Base-by-base conservation (phyloP, 2,329 filamentous ascomycete species). In the Annulohypoxylon truncatum region DNA sequence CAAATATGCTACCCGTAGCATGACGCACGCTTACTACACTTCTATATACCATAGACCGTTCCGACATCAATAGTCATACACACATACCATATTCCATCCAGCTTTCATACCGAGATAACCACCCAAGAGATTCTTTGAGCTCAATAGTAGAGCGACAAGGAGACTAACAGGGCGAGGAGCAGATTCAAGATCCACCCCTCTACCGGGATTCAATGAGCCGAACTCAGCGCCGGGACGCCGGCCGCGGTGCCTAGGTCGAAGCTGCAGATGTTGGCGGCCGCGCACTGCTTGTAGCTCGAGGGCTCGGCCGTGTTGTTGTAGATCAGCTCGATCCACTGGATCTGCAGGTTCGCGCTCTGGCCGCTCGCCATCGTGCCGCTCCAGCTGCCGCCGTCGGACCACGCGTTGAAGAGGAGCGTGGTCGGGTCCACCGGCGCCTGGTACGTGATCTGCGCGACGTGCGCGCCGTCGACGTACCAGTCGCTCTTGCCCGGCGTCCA, bases 311-410 rank as follows among this genome's bases (percentile, higher is more conserved):
- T 83, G 20, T 72, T 74, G 68, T 86, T 86, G 70, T 84, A 90
- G 20, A 86, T 80, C 78, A 90, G 81, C 72, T 90, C 86, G 54
- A 90, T 82, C 87, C 87, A 90, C 77, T 87, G 84, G 29, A 90
- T 82, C 72, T 90, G 84, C 76, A 90, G 79, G 68, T 81, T 82
- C 0, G 87, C 87, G 48, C 79, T 78, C 10, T 78, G 80, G 8
- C 81, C 79, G 2, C 79, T 69, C 1, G 73, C 80, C 88, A 90
- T 89, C 58, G 84, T 82, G 10, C 87, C 87, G 61, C 82, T 85
- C 87, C 87, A 90, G 56, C 76, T 76, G 4, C 87, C 86, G 29
- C 87, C 87, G 67, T 90, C 83, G 67, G 85, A 84, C 87, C 88
- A 90, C 57, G 84, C 82, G 71, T 89, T 90, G 73, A 90, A 77